Evolutionary conservation across 129 eudicot genomes (phyloP), one percentile per base, ranked within the genome.

Genomic region (Centella asiatica): DNA sequence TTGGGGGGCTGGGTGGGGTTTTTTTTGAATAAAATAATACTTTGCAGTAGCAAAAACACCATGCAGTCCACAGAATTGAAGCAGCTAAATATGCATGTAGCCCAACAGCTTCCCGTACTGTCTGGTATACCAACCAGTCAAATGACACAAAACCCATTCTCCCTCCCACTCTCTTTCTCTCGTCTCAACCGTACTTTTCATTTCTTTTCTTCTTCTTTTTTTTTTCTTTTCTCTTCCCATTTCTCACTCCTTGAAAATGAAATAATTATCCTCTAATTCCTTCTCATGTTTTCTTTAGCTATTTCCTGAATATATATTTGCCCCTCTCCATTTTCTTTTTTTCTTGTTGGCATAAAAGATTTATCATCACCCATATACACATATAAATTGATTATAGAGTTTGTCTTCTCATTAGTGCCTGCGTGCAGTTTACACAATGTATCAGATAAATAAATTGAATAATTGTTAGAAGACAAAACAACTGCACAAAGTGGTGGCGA

Each of bases 51-150:
- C n/a, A n/a, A n/a, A n/a, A n/a, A n/a, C n/a, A n/a, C n/a, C 40
- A 34, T 34, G 40, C 6, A 34, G 40, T 1, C 40, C 40, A 5
- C 40, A 34, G 40, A 34, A 5, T 34, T 34, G 6, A 37, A 0
- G 14, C 42, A 37, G 42, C 42, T 42, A 42, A 11, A 1, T 6
- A 42, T 42, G 3, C n/a, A 22, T n/a, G n/a, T n/a, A n/a, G n/a
- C n/a, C n/a, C n/a, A n/a, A n/a, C n/a, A n/a, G n/a, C n/a, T n/a
- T 53, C 59, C 33, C 40, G 46, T 44, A 33, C n/a, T 40, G 69
- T 62, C 58, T 44, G 73, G 73, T 74, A 52, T 40, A 74, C 73
- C 78, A 67, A 74, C 78, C 78, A 67, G 69, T 74, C 74, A 74
- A 40, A 66, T 64, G 11, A 12, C 42, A 19, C 23, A 0, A 67